Conservation (phyloP, 225 moss, liverwort and hornwort genomes). For the Rhytidiadelphus loreus region DNA sequence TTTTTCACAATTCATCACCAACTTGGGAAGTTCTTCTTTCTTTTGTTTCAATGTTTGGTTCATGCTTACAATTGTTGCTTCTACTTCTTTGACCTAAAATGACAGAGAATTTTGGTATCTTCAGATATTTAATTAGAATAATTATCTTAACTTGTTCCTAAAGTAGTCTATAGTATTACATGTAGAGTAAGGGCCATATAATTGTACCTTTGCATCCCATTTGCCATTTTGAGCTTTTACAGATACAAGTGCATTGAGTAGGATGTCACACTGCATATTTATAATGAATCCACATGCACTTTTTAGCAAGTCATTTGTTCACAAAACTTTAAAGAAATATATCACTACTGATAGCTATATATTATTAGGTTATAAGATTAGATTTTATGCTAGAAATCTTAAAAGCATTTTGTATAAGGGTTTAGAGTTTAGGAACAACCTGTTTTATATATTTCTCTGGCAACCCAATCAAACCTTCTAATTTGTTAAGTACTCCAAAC, state of each 20-base stretch:
- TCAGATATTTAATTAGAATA: not conserved
- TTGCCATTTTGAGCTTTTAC: conserved; percentile 44
- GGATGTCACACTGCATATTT: conserved; percentile 49
- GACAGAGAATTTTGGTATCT: not conserved
- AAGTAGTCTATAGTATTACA: not conserved
- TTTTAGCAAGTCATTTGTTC: not conserved
- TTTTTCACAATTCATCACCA: conserved; percentile 30
- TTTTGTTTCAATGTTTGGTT: conserved; percentile 30
- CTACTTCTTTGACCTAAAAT: conserved; percentile 50
- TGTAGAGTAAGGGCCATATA: not conserved
- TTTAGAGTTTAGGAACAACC: too few species aligned
- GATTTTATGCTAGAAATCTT: not conserved
- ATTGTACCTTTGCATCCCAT: conserved; percentile 52
- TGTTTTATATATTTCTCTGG: conserved; percentile 68
- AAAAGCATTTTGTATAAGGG: not conserved
- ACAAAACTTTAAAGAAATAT: not conserved
- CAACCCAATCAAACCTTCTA: conserved; percentile 32
- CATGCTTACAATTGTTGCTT: conserved; percentile 27
- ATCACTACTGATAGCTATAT: not conserved
- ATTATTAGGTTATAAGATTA: not conserved
- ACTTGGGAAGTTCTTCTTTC: conserved; percentile 25
- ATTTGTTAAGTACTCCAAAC: conserved; percentile 1
- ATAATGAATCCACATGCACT: not conserved
- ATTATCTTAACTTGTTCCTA: not conserved
- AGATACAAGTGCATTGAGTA: conserved; percentile 52